Evolutionary conservation across 2,329 filamentous ascomycete genomes (phyloP).

Genomic region (Simplicillium sp.): DNA sequence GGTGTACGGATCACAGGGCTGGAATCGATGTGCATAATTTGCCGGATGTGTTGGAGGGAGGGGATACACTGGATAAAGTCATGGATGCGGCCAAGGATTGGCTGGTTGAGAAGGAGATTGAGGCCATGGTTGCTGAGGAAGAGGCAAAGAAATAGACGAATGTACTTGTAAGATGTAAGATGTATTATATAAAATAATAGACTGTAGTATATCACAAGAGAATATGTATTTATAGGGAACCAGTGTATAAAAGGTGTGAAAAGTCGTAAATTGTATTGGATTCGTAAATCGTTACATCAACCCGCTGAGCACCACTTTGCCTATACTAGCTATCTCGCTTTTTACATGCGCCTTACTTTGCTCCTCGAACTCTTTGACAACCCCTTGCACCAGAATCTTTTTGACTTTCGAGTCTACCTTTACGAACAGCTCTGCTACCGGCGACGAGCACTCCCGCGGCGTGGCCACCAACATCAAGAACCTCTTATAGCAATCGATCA

Average conservation of each 20-base stretch:
- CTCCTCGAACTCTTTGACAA: constrained; percentile 91
- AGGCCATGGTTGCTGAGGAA: constrained; percentile 58
- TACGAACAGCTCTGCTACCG: constrained; percentile 73
- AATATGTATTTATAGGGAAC: constrained; percentile 2
- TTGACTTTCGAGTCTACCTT: constrained; percentile 81
- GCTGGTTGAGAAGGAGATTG: constrained; percentile 66
- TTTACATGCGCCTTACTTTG: constrained; percentile 66
- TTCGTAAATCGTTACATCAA: constrained; percentile 47
- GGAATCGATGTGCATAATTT: constrained; percentile 73
- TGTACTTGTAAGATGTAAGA: constrained; percentile 5
- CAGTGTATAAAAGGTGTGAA: not conserved
- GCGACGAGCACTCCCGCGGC: constrained; percentile 60
- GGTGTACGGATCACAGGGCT: constrained; percentile 83
- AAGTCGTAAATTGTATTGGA: not conserved
- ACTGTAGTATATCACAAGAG: not conserved
- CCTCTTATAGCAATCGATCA: constrained; percentile 84
- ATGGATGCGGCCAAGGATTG: constrained; percentile 72
- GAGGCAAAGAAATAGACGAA: constrained; percentile 23
- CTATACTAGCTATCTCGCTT: constrained; percentile 74
- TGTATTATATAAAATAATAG: constrained; percentile 6
- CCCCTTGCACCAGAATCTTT: constrained; percentile 79
- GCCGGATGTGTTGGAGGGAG: constrained; percentile 69
- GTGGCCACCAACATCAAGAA: constrained; percentile 68
- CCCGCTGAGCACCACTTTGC: constrained; percentile 81
- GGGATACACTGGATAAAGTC: constrained; percentile 59